Evolutionary conservation across 2,329 filamentous ascomycete genomes (phyloP).

Genomic region (Huntiella savannae): DNA sequence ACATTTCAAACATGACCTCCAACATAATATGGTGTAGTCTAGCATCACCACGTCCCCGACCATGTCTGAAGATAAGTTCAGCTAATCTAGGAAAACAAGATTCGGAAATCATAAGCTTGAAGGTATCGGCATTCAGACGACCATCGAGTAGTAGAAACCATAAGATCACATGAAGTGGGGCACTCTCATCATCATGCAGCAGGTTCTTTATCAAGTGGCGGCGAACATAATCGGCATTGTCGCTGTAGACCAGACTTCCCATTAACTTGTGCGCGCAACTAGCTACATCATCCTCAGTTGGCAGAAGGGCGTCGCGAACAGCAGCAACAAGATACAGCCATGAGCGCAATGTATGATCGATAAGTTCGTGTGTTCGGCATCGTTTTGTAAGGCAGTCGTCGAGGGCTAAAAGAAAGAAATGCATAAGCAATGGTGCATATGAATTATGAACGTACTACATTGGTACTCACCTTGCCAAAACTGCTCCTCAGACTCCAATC

Average conservation of each 20-base stretch:
- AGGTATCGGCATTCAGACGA: constrained; percentile 54
- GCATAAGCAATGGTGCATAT: background rate
- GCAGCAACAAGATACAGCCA: constrained; percentile 65
- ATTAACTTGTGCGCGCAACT: constrained; percentile 65
- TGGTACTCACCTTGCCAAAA: constrained; percentile 61
- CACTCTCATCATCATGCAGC: constrained; percentile 69
- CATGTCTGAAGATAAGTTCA: constrained; percentile 41
- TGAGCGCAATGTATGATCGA: constrained; percentile 70
- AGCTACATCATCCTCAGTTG: constrained; percentile 60
- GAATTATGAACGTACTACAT: constrained; percentile 2
- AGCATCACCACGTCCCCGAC: constrained; percentile 16
- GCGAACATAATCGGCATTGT: constrained; percentile 70
- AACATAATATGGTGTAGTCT: constrained; percentile 63
- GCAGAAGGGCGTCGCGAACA: constrained; percentile 57
- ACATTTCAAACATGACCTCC: constrained; percentile 91
- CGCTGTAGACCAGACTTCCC: constrained; percentile 51
- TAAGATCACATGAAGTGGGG: constrained; percentile 62
- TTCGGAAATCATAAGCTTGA: constrained; percentile 74
- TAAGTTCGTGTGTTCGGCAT: constrained; percentile 34
- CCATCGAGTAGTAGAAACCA: constrained; percentile 80
- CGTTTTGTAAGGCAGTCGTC: constrained; percentile 25
- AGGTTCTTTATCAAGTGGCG: constrained; percentile 85
- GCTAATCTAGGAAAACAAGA: constrained; percentile 68
- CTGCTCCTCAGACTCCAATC: constrained; percentile 42
- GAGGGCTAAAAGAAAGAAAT: constrained; percentile 23